Percentiles rank a stretch among this genome's conserved stretches.
Evolutionary conservation across 345 rosid species (phyloP).

Genomic region (Cardamine resedifolia): DNA sequence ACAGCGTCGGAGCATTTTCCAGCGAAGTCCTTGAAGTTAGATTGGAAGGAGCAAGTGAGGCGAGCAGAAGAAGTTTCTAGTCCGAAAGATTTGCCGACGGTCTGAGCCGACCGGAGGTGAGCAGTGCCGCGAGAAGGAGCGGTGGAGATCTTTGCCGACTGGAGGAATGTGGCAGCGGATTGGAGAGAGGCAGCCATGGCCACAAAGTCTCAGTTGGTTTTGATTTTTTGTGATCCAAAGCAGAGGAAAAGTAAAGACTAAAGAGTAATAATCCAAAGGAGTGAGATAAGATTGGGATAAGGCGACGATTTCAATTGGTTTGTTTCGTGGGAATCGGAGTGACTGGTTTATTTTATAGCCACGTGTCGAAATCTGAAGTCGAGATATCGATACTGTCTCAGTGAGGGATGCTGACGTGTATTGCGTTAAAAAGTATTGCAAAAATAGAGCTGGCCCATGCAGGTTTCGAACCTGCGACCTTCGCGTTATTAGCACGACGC

Average conservation of each 20-base stretch:
- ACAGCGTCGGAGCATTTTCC: slow-evolving; percentile 67
- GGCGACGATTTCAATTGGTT: slow-evolving; percentile 63
- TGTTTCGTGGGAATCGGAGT: slow-evolving; percentile 31
- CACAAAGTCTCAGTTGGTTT: slow-evolving; percentile 1
- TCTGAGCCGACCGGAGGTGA: slow-evolving; percentile 52
- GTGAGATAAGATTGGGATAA: slow-evolving; percentile 79
- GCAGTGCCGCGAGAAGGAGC: slow-evolving; percentile 42
- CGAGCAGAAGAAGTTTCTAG: slow-evolving; percentile 54
- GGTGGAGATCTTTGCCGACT: slow-evolving; percentile 62
- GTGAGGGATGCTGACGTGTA: slow-evolving; percentile 37
- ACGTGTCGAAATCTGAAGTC: slow-evolving; percentile 44
- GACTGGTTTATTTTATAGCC: slow-evolving; percentile 40
- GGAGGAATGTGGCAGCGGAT: slow-evolving; percentile 84
- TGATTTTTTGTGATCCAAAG: slow-evolving; percentile 22
- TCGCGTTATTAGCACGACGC: slow-evolving; percentile 94
- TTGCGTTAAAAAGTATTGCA: background rate
- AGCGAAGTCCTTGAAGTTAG: slow-evolving; percentile 70
- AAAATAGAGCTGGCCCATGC: slow-evolving; percentile 38
- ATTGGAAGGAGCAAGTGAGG: slow-evolving; percentile 70
- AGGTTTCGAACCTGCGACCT: slow-evolving; percentile 76
- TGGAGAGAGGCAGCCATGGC: slow-evolving; percentile 89
- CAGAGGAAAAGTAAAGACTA: slow-evolving; percentile 4
- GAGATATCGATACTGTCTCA: slow-evolving; percentile 43
- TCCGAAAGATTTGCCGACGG: slow-evolving; percentile 59
- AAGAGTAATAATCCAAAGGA: slow-evolving; percentile 27